phyloP scores from a whole-genome alignment of 2,329 filamentous ascomycete genomes.

The Didymella lethalis region DNA sequence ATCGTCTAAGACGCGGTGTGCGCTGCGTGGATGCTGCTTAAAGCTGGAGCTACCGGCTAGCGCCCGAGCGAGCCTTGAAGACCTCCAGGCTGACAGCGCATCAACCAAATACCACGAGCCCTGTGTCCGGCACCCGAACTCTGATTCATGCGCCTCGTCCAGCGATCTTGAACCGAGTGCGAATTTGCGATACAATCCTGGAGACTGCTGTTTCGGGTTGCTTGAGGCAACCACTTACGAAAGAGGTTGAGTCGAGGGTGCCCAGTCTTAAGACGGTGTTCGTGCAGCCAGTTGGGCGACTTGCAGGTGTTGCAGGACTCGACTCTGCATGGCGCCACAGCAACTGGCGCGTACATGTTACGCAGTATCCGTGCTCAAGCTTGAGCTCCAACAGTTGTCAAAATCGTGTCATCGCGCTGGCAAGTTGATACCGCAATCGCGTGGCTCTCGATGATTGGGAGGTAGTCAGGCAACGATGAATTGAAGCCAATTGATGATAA shows the following conservation, averaged over 20 bases:
- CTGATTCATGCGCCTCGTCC: constrained; percentile 20
- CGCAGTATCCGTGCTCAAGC: constrained; percentile 21
- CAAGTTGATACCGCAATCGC: constrained; percentile 4
- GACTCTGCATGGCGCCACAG: constrained; percentile 16
- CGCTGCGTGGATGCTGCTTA: constrained; percentile 6
- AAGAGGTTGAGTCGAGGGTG: background rate
- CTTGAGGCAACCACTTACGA: constrained; percentile 13
- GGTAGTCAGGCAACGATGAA: background rate
- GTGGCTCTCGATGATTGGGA: background rate
- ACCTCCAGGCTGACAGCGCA: constrained; percentile 18
- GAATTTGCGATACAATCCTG: constrained; percentile 4
- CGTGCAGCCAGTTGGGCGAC: constrained; percentile 14
- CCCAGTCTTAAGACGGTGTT: constrained; percentile 16
- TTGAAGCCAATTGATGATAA: constrained; percentile 1
- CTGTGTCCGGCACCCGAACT: constrained; percentile 4
- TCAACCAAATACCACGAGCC: constrained; percentile 15
- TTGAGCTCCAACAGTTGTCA: constrained; percentile 17
- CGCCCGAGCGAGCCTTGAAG: constrained; percentile 5
- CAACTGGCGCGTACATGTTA: constrained; percentile 12
- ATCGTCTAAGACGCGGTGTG: constrained; percentile 19
- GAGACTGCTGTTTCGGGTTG: constrained; percentile 12
- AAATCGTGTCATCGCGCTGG: constrained; percentile 18
- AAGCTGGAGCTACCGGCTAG: constrained; percentile 17
- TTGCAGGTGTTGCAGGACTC: constrained; percentile 5
- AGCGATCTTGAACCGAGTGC: constrained; percentile 1